Conservation (phyloP, 805 yeast genomes). For the Zygotorulaspora danielsina region DNA sequence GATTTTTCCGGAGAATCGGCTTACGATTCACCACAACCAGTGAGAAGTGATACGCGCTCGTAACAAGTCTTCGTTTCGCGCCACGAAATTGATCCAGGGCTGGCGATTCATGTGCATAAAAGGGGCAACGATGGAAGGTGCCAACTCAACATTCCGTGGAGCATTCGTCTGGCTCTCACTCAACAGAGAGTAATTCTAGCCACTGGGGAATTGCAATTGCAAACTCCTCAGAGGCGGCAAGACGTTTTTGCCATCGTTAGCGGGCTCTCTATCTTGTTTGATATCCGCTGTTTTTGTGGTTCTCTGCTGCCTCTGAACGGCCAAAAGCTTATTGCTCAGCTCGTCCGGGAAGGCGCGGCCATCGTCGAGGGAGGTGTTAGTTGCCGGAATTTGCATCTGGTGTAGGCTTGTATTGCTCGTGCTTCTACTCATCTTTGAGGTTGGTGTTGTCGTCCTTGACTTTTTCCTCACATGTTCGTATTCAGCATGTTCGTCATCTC, state of each 20-base stretch:
- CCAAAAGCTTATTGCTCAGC: conserved; percentile 20
- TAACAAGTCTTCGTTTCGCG: too few species aligned
- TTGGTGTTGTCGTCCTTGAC: conserved; percentile 31
- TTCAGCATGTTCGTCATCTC: conserved; percentile 19
- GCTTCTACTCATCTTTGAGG: conserved; percentile 23
- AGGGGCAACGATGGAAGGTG: too few species aligned
- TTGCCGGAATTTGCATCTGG: not conserved
- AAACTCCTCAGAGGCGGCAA: conserved; percentile 35
- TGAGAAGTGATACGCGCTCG: too few species aligned
- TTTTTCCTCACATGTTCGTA: conserved; percentile 26
- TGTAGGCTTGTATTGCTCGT: conserved; percentile 22
- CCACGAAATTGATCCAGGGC: too few species aligned
- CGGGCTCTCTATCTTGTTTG: not conserved
- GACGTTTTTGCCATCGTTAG: conserved; percentile 10
- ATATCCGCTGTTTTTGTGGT: conserved; percentile 4
- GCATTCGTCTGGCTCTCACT: too few species aligned
- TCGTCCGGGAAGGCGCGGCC: conserved; percentile 10
- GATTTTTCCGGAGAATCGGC: too few species aligned
- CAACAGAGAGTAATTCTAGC: too few species aligned
- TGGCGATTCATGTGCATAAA: too few species aligned
- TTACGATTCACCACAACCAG: too few species aligned
- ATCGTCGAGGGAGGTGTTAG: not conserved
- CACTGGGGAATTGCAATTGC: conserved; percentile 33
- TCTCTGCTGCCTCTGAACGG: conserved; percentile 21
- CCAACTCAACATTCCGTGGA: too few species aligned